Conservation (phyloP, 1,284 basidiomycete genomes). For the Ceratobasidium theobromae region DNA sequence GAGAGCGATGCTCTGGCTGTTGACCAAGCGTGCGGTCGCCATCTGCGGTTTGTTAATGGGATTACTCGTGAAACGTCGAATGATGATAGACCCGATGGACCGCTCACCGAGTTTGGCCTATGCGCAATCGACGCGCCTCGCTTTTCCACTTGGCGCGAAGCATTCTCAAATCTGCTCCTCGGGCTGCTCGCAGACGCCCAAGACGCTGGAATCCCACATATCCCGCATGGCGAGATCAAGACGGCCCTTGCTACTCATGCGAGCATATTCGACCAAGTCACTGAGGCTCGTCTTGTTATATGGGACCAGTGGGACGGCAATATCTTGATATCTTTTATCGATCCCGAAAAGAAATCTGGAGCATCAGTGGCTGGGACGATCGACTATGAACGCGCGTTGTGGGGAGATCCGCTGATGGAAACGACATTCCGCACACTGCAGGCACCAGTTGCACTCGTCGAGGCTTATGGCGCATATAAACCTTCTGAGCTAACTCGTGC, state of each 20-base stretch:
- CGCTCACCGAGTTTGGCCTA: conserved; percentile 12
- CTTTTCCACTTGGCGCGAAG: conserved; percentile 24
- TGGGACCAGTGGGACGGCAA: conserved; percentile 30
- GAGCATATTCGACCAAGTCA: conserved; percentile 13
- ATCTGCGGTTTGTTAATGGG: background rate
- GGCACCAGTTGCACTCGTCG: conserved; percentile 2
- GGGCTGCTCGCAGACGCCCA: conserved; percentile 2
- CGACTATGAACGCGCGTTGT: conserved; percentile 27
- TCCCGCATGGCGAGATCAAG: conserved; percentile 18
- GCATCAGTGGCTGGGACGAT: conserved; percentile 17
- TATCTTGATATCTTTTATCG: conserved; percentile 7
- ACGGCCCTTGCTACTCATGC: background rate
- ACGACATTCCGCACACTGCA: background rate
- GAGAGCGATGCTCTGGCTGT: background rate
- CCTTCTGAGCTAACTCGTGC: background rate
- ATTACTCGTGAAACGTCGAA: conserved; percentile 10
- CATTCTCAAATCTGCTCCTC: conserved; percentile 1
- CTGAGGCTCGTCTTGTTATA: conserved; percentile 9
- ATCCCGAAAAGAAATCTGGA: background rate
- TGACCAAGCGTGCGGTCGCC: conserved; percentile 8
- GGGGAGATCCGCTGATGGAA: conserved; percentile 29
- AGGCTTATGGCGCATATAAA: conserved; percentile 13
- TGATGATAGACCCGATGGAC: conserved; percentile 21
- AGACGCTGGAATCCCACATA: background rate
- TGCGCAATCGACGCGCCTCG: conserved; percentile 28